phyloP scores from a whole-genome alignment of 495 filamentous ascomycete genomes.

The Penicillium dipodomyicola region DNA sequence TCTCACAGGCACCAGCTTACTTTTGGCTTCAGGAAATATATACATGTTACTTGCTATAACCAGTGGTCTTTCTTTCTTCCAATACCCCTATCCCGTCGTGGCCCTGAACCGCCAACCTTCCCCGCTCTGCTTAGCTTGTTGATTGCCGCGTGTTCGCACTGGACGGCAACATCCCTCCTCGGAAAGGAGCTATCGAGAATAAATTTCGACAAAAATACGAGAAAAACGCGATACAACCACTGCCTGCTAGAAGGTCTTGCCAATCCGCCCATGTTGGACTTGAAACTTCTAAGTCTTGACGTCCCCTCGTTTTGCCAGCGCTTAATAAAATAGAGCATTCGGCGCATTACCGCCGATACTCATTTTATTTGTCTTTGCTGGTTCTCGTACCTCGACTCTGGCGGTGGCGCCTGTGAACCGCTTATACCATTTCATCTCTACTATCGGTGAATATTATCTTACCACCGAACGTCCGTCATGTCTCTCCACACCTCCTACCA shows the following conservation, averaged over 20 bases:
- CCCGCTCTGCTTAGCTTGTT: slow-evolving; percentile 24
- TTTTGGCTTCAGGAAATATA: not conserved
- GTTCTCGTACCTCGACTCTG: slow-evolving; percentile 1
- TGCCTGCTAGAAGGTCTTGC: not conserved
- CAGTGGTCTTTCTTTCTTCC: not conserved
- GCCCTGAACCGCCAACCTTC: slow-evolving; percentile 12
- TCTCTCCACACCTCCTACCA: slow-evolving; percentile 58
- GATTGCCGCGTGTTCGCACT: slow-evolving; percentile 19
- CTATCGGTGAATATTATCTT: slow-evolving; percentile 8
- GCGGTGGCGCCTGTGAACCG: slow-evolving; percentile 12
- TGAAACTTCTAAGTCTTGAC: not conserved
- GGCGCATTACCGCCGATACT: slow-evolving; percentile 17
- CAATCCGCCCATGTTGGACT: slow-evolving; percentile 7
- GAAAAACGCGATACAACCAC: not conserved
- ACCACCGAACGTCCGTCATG: slow-evolving; percentile 30
- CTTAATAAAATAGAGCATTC: slow-evolving; percentile 13
- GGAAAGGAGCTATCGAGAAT: slow-evolving; percentile 7
- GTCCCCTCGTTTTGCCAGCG: slow-evolving; percentile 10
- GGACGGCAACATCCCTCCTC: slow-evolving; percentile 15
- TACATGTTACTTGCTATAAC: not conserved
- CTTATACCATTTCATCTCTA: not conserved
- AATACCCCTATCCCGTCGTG: not conserved
- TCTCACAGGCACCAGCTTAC: not conserved
- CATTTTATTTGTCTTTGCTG: slow-evolving; percentile 5
- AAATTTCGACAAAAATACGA: not conserved